Evolutionary conservation across 2,329 filamentous ascomycete genomes (phyloP), one percentile per base, ranked within the genome.

Genomic region (Rutstroemia sydowiana): DNA sequence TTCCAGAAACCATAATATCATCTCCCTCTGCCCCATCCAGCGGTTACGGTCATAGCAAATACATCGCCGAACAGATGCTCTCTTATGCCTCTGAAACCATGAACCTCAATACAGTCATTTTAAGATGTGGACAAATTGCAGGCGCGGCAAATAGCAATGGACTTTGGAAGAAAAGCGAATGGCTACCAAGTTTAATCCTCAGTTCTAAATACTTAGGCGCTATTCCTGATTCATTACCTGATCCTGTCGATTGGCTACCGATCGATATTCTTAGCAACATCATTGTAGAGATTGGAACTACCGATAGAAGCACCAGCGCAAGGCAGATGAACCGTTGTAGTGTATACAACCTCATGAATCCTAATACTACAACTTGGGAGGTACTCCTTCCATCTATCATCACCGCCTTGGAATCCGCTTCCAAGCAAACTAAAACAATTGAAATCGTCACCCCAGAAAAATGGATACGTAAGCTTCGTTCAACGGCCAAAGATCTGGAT

Each of bases 121-220:
- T 74, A 31, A 70, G 75, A 1, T 69, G 76, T 0, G 74, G 72
- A 0, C 75, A 77, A 60, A 70, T 77, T 36, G 73, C 65, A 1
- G 73, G 73, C 0, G 70, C 73, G 0, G 26, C 55, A 2, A 61
- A 66, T 14, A 59, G 44, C 4, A 43, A 59, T n/a, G 78, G 77
- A 0, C 54, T 60, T 16, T 84, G 79, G 79, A 81, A 77, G 52
- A 66, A 63, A 18, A 69, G 75, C 9, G 79, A 84, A 55, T 82
- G 77, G 74, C 61, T 83, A 2, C 79, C 80, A 0, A 69, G 50
- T 21, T 65, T 76, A 21, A 58, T 75, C 4, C 53, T 67, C 3
- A 71, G 68, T 45, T 71, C 70, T 0, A 54, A 65, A 1, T 60
- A 68, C 6, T 55, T 73, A 0, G 64, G 67, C 0, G 60, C 59